Evolutionary conservation across 495 filamentous ascomycete genomes (phyloP).

Genomic region (Penicillium cataractarum): DNA sequence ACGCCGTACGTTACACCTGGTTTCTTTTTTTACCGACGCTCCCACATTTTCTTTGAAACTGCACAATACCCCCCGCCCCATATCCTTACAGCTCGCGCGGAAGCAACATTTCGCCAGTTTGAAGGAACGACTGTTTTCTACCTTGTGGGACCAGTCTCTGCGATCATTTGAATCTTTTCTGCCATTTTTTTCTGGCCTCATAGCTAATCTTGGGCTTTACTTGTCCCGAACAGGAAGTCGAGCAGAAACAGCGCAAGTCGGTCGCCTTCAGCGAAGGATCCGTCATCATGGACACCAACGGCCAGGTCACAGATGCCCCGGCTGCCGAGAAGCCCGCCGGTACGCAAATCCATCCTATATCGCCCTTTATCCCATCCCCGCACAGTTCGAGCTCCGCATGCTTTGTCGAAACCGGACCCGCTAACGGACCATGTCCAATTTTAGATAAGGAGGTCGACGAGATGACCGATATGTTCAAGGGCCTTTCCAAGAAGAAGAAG

Average conservation of each 20-base stretch:
- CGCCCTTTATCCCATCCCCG: background rate
- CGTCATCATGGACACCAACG: slow-evolving; percentile 82
- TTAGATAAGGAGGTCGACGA: slow-evolving; percentile 71
- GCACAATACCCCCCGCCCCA: slow-evolving; percentile 35
- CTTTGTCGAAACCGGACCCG: slow-evolving; percentile 9
- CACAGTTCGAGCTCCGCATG: slow-evolving; percentile 9
- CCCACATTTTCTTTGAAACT: slow-evolving; percentile 49
- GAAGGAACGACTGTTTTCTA: slow-evolving; percentile 3
- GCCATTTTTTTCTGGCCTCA: slow-evolving; percentile 19
- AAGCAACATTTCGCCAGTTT: slow-evolving; percentile 13
- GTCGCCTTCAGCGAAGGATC: slow-evolving; percentile 87
- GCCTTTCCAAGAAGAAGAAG: slow-evolving; percentile 88
- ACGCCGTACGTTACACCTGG: slow-evolving; percentile 58
- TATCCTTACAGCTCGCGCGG: slow-evolving; percentile 20
- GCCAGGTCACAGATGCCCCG: slow-evolving; percentile 72
- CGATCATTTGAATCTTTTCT: slow-evolving; percentile 6
- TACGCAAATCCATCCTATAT: slow-evolving; percentile 18
- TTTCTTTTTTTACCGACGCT: slow-evolving; percentile 45
- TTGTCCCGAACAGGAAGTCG: slow-evolving; percentile 32
- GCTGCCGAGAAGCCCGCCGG: slow-evolving; percentile 62
- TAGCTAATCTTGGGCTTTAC: slow-evolving; percentile 18
- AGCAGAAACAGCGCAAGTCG: slow-evolving; percentile 73
- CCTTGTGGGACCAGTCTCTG: background rate
- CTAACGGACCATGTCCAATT: slow-evolving; percentile 16
- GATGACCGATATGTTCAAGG: slow-evolving; percentile 74